phyloP scores from a whole-genome alignment of 352 stramenopile genomes.

The Bremia lactucae region DNA sequence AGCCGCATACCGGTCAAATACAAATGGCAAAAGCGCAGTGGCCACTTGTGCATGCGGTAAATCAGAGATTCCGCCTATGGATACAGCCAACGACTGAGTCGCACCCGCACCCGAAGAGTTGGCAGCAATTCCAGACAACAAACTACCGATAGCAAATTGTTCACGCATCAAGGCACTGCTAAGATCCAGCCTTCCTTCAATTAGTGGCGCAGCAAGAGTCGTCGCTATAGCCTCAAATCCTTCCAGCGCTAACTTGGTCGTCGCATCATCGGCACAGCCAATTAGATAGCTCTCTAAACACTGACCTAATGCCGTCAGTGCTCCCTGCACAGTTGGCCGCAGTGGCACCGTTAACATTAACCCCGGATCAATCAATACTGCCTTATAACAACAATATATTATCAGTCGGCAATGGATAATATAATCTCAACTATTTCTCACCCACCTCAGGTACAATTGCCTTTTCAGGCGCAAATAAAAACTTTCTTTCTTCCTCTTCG shows the following conservation, averaged over 20 bases:
- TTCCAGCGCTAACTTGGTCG: constrained; percentile 39
- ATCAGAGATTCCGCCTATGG: constrained; percentile 59
- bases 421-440: constrained; percentile 6
- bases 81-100: constrained; percentile 43
- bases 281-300: constrained; percentile 68
- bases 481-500: constrained; percentile 51
- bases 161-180: constrained; percentile 43
- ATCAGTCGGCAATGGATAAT: constrained; percentile 4
- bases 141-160: constrained; percentile 39
- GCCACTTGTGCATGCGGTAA: constrained; percentile 49
- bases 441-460: constrained; percentile 38
- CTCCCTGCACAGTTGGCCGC: constrained; percentile 38
- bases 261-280: constrained; percentile 31
- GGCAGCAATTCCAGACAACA: constrained; percentile 42
- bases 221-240: constrained; percentile 43
- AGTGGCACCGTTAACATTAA: constrained; percentile 54
- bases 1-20: constrained; percentile 48
- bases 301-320: constrained; percentile 51
- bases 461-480: constrained; percentile 23
- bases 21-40: constrained; percentile 50
- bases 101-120: constrained; percentile 45
- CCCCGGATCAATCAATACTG: constrained; percentile 56
- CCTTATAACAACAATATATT: constrained; percentile 14
- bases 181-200: constrained; percentile 54
- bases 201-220: constrained; percentile 40